These are phyloP conservation scores for Phytophthora aleatoria DNA, from an alignment of 352 stramenopile genomes.

Conservation along the genomic window DNA sequence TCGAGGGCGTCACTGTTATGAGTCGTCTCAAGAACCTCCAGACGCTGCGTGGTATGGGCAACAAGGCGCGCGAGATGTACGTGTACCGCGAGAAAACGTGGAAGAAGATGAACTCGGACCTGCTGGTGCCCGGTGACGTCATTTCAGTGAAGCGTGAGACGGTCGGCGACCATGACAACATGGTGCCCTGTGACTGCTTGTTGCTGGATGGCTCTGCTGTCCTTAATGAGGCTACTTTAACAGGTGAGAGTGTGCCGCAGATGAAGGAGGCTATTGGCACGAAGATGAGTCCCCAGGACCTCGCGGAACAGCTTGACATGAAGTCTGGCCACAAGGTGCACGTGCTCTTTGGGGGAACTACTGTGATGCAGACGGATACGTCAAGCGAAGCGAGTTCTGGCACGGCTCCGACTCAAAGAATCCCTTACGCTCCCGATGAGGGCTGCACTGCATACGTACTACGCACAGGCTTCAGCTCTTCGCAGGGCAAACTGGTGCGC, in stretches of 20 bases:
- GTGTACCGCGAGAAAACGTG: slow-evolving; percentile 92
- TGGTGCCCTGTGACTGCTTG: slow-evolving; percentile 95
- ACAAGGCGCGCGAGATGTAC: slow-evolving; percentile 83
- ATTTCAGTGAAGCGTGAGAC: slow-evolving; percentile 93
- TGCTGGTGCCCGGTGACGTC: slow-evolving; percentile 93
- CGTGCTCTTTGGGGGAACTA: slow-evolving; percentile 94
- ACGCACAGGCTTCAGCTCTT: slow-evolving; percentile 97
- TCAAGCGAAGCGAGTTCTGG: slow-evolving; percentile 32
- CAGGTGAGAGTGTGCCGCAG: slow-evolving; percentile 98
- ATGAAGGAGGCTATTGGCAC: slow-evolving; percentile 94
- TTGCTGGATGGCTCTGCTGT: slow-evolving; percentile 95
- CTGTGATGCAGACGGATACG: slow-evolving; percentile 85
- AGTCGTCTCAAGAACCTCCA: slow-evolving; percentile 96
- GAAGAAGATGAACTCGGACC: slow-evolving; percentile 80
- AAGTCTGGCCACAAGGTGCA: slow-evolving; percentile 90
- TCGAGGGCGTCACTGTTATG: slow-evolving; percentile 96
- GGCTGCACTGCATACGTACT: slow-evolving; percentile 96
- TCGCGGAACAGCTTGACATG: slow-evolving; percentile 82
- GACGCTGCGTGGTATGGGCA: slow-evolving; percentile 94
- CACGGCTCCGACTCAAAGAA: slow-evolving; percentile 30
- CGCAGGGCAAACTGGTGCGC: slow-evolving; percentile 97
- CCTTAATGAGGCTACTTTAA: slow-evolving; percentile 99
- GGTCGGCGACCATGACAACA: slow-evolving; percentile 77
- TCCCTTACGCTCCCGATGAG: slow-evolving; percentile 86
- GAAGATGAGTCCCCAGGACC: slow-evolving; percentile 78